Conservation (phyloP, 305 asterid genomes). For the Fraxinus paxiana region DNA sequence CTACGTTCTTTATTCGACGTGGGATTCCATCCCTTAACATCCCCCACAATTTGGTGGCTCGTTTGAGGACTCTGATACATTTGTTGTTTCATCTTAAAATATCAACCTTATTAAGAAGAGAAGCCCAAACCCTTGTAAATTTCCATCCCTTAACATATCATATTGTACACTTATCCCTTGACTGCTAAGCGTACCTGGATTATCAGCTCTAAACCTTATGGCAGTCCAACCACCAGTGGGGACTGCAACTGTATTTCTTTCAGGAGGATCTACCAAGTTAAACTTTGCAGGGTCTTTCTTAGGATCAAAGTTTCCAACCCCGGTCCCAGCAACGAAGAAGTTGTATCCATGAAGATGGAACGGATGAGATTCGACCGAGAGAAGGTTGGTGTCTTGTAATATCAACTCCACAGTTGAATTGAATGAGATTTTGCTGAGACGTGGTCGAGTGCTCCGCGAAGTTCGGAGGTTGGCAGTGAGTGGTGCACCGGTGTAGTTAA, state of each 20-base stretch:
- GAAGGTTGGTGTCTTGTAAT: slow-evolving; percentile 59
- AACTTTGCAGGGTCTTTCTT: slow-evolving; percentile 35
- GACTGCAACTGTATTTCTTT: slow-evolving; percentile 58
- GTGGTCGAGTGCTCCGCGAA: slow-evolving; percentile 15
- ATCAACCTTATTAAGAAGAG: too few relatives aligned
- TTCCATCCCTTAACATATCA: background rate
- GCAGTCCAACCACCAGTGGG: slow-evolving; percentile 77
- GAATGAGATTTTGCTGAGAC: slow-evolving; percentile 45
- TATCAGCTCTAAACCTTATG: slow-evolving; percentile 56
- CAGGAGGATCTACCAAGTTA: slow-evolving; percentile 57
- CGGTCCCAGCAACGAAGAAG: slow-evolving; percentile 56
- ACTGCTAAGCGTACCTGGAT: slow-evolving; percentile 40
- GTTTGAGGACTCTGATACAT: too few relatives aligned
- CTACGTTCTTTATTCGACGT: too few relatives aligned
- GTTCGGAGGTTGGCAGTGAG: slow-evolving; percentile 54
- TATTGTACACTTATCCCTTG: background rate
- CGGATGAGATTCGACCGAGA: slow-evolving; percentile 63
- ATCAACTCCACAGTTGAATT: slow-evolving; percentile 60
- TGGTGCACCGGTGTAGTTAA: slow-evolving; percentile 68
- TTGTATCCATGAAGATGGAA: slow-evolving; percentile 73
- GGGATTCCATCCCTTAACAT: too few relatives aligned
- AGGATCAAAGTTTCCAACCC: slow-evolving; percentile 51
- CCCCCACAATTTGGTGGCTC: too few relatives aligned
- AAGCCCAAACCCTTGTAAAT: too few relatives aligned
- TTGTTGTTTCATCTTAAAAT: too few relatives aligned